Base-by-base conservation (phyloP, 768 basidiomycete species). In the Saitozyma podzolica region DNA sequence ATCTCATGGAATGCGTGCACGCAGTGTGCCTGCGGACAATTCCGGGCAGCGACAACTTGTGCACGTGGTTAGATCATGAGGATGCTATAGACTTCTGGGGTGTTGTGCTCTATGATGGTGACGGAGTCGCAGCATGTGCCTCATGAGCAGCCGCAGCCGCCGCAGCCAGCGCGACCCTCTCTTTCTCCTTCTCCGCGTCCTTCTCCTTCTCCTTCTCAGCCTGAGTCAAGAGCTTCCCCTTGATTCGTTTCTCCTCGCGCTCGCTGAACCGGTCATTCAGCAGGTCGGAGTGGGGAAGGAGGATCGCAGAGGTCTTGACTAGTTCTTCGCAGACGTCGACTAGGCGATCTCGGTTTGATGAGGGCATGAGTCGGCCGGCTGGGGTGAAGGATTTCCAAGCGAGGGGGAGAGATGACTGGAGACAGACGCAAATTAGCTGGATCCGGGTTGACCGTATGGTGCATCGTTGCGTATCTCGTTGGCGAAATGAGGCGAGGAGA, bases 261-360 rank as follows among this genome's bases (percentile, higher is more conserved):
- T 80, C 78, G 49, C 72, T 75, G 54, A 57, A 80, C 9, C 78
- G 63, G 54, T 76, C 76, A 1, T 64, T 69, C 39, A 80, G 63
- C 9, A 77, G 59, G 9, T 62, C 64, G 11, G 60, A 50, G 56
- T 76, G 70, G 8, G 77, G 78, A 5, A 51, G 50, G 40, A 79
- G 59, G 49, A 80, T 54, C 39, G 63, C 14, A 1, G 74, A 74
- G 9, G 72, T 54, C 41, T 80, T 79, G 61, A 80, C 66, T 37
- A 80, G 69, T 50, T 80, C 80, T 42, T 80, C 80, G 62, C 74
- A 76, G 6, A 80, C 78, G 66, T 80, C 80, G 47, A 78, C 78
- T 7, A 78, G 67, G 10, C 79, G 72, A 59, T 80, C 79, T 9
- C 79, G 72, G 56, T 80, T 80, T 1, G 70, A 69, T 5, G 73